Evolutionary conservation across 345 rosid genomes (phyloP), one percentile per base, ranked within the genome.

Genomic region (Eucalyptus pauciflora): DNA sequence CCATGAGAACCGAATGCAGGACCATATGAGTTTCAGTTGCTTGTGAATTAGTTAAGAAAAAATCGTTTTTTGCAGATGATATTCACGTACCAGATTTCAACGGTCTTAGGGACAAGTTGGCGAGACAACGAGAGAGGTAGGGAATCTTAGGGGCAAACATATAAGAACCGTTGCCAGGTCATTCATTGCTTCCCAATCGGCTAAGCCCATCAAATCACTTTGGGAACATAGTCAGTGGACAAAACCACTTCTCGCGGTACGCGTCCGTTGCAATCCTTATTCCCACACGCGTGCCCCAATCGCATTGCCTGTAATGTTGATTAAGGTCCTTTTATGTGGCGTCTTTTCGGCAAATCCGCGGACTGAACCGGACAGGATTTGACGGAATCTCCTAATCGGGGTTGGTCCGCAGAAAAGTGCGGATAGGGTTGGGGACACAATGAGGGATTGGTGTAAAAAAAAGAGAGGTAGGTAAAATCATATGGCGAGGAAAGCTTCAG

Each of bases 41-140:
- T 0, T 29, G 18, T 7, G 10, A 64, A 64, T n/a, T 64, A 5
- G 5, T 13, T 13, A 29, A 31, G 8, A 29, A 64, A 29, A 3
- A 10, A 5, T 6, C 3, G 0, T 3, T 13, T 64, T 29, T n/a
- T 4, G 10, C 9, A 7, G 8, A n/a, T n/a, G 37, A 14, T 29
- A 14, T 29, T 29, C 71, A 64, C 3, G 5, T 64, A 64, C 31
- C 71, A 37, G 10, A 10, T 76, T 76, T 10, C 13, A 20, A 17
- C 4, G 22, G 27, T 76, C 20, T 20, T 76, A 37, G 27, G 83
- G 83, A 76, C 8, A 76, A 37, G 46, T 10, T 76, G 48, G 14
- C 22, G 27, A 76, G 83, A 76, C 20, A 5, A 18, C 12, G 11
- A 41, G 46, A 76, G 83, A 18, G 46, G 46, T 10, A 20, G 27